Conservation (phyloP, 1,139 yeast species). For the Schizosaccharomyces versatilis region DNA sequence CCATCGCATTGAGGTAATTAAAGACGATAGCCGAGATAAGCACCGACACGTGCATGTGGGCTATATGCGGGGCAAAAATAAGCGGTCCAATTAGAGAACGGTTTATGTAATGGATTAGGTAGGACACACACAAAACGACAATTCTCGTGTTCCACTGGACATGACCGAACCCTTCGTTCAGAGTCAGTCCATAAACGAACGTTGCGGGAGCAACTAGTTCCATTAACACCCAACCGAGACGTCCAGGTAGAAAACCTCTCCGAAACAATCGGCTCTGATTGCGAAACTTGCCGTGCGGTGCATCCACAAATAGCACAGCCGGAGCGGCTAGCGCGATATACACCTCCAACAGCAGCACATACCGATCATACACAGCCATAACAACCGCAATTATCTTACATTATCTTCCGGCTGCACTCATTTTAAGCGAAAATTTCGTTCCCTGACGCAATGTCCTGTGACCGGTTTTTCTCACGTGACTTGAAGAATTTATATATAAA, state of each 20-base stretch:
- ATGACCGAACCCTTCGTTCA: no score
- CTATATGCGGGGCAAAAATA: constrained; percentile 4
- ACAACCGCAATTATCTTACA: no score
- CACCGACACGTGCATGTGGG: constrained; percentile 6
- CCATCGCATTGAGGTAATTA: constrained; percentile 4
- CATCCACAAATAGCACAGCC: constrained; percentile 1
- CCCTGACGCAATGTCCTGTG: no score
- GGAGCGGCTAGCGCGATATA: not conserved
- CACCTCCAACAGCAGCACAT: not conserved
- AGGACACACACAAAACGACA: not conserved
- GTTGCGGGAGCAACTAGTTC: constrained; percentile 8
- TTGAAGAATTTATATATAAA: no score
- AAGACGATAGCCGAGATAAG: constrained; percentile 1
- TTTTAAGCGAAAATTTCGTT: no score
- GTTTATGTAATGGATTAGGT: constrained; percentile 6
- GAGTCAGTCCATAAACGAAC: constrained; percentile 1
- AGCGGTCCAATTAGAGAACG: constrained; percentile 8
- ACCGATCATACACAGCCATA: not conserved
- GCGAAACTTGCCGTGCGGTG: constrained; percentile 2
- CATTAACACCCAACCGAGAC: constrained; percentile 7
- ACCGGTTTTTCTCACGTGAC: no score
- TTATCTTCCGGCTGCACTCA: no score
- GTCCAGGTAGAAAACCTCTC: constrained; percentile 4
- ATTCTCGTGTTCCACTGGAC: not conserved
- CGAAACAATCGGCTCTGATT: not conserved